These are phyloP conservation scores for Microdochium paspali DNA, from an alignment of 2,329 filamentous ascomycete genomes.

Conservation along the genomic window DNA sequence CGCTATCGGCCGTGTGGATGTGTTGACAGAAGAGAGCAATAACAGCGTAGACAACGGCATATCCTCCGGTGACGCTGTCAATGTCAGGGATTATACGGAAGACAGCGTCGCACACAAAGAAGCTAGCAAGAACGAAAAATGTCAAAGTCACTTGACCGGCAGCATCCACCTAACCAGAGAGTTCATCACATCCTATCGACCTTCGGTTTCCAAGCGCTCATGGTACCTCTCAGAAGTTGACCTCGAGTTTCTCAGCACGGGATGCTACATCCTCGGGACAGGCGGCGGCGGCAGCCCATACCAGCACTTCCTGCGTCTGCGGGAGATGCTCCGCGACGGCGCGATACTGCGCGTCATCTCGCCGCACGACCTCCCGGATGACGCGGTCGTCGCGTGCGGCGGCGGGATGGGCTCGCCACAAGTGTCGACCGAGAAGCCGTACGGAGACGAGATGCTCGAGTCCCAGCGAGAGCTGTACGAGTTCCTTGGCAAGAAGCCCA, in stretches of 20 bases:
- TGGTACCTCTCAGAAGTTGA: slow-evolving; percentile 52
- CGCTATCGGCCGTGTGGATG: slow-evolving; percentile 3
- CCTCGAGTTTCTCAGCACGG: slow-evolving; percentile 44
- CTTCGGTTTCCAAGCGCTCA: slow-evolving; percentile 34
- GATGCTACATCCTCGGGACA: slow-evolving; percentile 52
- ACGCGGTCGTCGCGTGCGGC: slow-evolving; percentile 43
- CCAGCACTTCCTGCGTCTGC: slow-evolving; percentile 38
- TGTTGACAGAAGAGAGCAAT: background rate
- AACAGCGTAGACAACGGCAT: slow-evolving; percentile 9
- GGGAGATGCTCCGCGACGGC: slow-evolving; percentile 39
- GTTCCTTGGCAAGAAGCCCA: slow-evolving; percentile 24
- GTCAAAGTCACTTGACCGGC: too few relatives aligned
- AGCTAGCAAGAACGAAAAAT: too few relatives aligned
- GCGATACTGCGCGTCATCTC: slow-evolving; percentile 41
- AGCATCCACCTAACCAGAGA: slow-evolving; percentile 16
- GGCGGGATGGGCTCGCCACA: slow-evolving; percentile 51
- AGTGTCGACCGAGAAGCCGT: slow-evolving; percentile 50
- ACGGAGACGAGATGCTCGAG: slow-evolving; percentile 44
- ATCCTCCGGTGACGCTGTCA: slow-evolving; percentile 13
- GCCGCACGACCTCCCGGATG: slow-evolving; percentile 37
- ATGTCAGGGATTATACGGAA: slow-evolving; percentile 2
- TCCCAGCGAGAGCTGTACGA: slow-evolving; percentile 40
- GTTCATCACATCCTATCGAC: slow-evolving; percentile 27
- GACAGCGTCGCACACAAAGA: too few relatives aligned
- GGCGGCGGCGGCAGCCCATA: slow-evolving; percentile 51